Evolutionary conservation across 306 rosid species (phyloP).

Genomic region (Vigna reflexopilosa): DNA sequence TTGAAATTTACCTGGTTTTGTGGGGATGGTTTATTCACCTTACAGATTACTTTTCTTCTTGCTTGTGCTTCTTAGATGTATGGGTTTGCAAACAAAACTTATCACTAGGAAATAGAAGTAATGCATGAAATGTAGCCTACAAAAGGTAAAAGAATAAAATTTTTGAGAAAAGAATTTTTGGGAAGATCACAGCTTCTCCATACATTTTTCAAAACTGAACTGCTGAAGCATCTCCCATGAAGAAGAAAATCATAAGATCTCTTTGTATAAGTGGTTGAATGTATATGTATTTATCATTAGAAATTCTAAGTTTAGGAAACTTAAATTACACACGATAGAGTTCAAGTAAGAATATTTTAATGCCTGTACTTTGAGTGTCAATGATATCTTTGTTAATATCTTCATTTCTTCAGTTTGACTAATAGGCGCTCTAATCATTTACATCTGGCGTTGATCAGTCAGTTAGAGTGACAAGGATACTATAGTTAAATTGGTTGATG

Average conservation of each 20-base stretch:
- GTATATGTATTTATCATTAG: constrained; percentile 3
- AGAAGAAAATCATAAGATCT: constrained; percentile 26
- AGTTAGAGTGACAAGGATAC: constrained; percentile 22
- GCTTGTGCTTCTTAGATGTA: constrained; percentile 3
- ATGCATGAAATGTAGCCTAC: not conserved
- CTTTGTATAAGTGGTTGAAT: not conserved
- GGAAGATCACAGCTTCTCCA: not conserved
- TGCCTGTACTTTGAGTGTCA: not conserved
- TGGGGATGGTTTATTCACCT: not conserved
- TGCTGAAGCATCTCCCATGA: not conserved
- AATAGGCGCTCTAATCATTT: constrained; percentile 2
- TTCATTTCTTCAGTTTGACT: not conserved
- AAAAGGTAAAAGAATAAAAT: too few relatives aligned
- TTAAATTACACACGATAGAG: constrained; percentile 2
- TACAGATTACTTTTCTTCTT: constrained; percentile 5
- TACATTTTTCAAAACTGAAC: constrained; percentile 24
- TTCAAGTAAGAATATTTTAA: not conserved
- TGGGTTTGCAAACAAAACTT: constrained; percentile 7
- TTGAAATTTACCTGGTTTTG: constrained; percentile 4
- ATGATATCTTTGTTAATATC: not conserved
- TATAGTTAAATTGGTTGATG: constrained; percentile 17
- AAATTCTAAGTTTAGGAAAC: constrained; percentile 1
- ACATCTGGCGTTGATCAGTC: constrained; percentile 3
- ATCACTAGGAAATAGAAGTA: not conserved
- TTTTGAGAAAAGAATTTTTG: not conserved